Base-by-base conservation (phyloP, 1,284 basidiomycete species). In the Pyrrhoderma lamaoense region DNA sequence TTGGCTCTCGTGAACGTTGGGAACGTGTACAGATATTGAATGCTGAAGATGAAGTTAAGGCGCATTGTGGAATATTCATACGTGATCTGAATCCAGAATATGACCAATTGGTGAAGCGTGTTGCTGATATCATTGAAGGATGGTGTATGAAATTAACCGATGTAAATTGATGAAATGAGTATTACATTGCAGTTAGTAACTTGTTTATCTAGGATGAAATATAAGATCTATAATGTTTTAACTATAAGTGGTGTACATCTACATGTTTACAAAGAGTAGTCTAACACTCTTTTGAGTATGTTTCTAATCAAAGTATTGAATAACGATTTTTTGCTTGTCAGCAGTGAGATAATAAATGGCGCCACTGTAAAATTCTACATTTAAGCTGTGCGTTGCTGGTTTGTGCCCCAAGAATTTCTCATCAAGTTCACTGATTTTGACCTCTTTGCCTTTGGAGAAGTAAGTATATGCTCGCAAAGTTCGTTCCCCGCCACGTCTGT, bases 11-110 rank as follows among this genome's bases (percentile, higher is more conserved):
- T 42, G 70, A 72, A 21, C 66, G 67, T 43, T 79, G 78, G 78
- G 72, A 77, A 56, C 63, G 65, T 40, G 72, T 79, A 0, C 47
- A 65, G 21, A 73, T 80, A 42, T 66, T 56, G 3, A 76, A 73
- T 5, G 75, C 71, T 5, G 63, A 72, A 5, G 75, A 78, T 57
- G 77, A 79, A 57, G 77, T 80, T 8, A 70, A 64, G 13, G 77
- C 77, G 1, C 78, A 80, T 61, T 68, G 65, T 50, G 77, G 77
- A 27, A 56, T 80, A n/a, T 79, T 79, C 58, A 74, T 77, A 44
- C 70, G 66, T 4, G 59, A 62, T 3, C 67, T 70, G 55, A 79
- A 80, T 61, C 55, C 72, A 49, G 72, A 73, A 14, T 80, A 79
- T 58, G 70, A 74, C 36, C 64, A 56, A 11, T 61, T 79, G 21